Conservation (phyloP, 2,329 filamentous ascomycete species). For the Bisporella sp. region DNA sequence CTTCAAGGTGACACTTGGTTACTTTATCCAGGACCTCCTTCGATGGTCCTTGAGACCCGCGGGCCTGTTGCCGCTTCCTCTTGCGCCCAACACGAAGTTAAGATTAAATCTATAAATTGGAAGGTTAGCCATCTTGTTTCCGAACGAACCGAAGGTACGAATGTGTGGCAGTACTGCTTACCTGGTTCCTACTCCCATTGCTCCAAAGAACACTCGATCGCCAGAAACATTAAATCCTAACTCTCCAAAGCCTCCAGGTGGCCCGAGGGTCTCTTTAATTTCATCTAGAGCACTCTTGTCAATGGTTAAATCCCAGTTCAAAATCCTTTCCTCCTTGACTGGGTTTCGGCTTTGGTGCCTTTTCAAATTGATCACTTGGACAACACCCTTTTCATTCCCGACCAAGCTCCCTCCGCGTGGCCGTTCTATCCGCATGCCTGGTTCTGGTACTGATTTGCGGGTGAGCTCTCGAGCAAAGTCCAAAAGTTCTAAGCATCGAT, state of each 20-base stretch:
- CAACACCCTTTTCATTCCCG: not conserved
- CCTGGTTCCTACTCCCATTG: constrained; percentile 9
- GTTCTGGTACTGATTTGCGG: too few species aligned
- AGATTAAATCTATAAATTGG: too few species aligned
- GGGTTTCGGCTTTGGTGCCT: constrained; percentile 2
- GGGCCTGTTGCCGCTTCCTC: too few species aligned
- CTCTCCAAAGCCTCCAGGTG: constrained; percentile 10
- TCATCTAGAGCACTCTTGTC: constrained; percentile 6
- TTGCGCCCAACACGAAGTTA: too few species aligned
- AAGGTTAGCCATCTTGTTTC: too few species aligned
- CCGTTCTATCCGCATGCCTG: too few species aligned
- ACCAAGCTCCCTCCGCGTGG: not conserved
- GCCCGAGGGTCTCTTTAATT: constrained; percentile 10
- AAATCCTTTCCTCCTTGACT: not conserved
- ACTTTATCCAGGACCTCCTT: too few species aligned
- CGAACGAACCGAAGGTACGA: too few species aligned
- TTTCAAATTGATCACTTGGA: constrained; percentile 2
- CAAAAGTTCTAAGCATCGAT: not conserved
- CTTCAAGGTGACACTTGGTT: too few species aligned
- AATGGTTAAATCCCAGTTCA: constrained; percentile 7
- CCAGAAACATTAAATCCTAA: constrained; percentile 9
- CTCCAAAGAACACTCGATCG: constrained; percentile 7
- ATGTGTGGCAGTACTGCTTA: not conserved
- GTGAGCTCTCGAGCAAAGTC: not conserved
- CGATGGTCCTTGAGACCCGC: too few species aligned